Evolutionary conservation across 2,329 filamentous ascomycete species (phyloP), one percentile per base, ranked within the genome.

Genomic region (Ambrosiella beaveri): DNA sequence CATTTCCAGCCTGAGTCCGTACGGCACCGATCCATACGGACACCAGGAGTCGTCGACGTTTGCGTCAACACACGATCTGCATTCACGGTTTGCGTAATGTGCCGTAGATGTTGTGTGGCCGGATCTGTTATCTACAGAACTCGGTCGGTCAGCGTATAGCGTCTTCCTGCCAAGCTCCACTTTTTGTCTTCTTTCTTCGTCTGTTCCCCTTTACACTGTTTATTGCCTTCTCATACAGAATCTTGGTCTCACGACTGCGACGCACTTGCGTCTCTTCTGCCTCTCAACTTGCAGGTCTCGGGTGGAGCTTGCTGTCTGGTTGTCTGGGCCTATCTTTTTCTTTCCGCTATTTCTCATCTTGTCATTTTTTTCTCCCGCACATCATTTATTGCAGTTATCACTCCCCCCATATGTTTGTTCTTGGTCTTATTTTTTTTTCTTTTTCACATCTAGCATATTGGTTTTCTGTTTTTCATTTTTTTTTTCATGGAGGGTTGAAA

Each of bases 31-130:
- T 44, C 44, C 59, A 11, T 60, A 58, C 35, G 17, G 40, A 9
- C 59, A 61, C 37, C 56, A 61, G n/a, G 56, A 61, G 12, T 61
- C 59, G 1, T 47, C 59, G 3, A 45, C 59, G 11, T 61, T 61
- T 56, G 15, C 44, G 3, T 15, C 56, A 4, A 27, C 39, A 12
- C 59, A 61, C 7, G 59, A 61, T 49, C 40, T 61, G 5, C 53
- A 61, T 53, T 60, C 50, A n/a, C 54, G 58, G 35, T 27, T 54
- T 17, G 54, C 56, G 12, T 59, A 57, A 40, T 27, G 27, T 27
- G 27, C 27, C 27, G 27, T 4, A 4, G 27, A 27, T 2, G 27
- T 27, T 5, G 27, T 27, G 27, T 27, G 27, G 5, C 27, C 27
- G 3, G 27, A 27, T 27, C 2, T 27, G 27, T 27, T 27, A 27